phyloP scores from a whole-genome alignment of 768 basidiomycete species.

The Crassisporium funariophilum region DNA sequence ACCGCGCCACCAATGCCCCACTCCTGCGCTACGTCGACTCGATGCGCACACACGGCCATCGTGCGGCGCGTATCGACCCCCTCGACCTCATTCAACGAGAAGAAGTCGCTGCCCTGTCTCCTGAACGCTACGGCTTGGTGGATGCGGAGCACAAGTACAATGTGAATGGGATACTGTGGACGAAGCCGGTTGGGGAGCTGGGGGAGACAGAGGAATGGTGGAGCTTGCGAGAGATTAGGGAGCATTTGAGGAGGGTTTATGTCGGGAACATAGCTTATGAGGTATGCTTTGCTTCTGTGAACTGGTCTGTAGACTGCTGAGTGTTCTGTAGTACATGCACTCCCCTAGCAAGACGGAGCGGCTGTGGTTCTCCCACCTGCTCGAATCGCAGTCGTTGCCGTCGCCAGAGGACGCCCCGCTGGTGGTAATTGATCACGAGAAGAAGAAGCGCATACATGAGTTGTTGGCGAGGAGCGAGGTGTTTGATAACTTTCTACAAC shows the following conservation, averaged over 20 bases:
- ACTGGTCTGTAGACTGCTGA: too few species aligned
- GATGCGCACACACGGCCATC: conserved; percentile 81
- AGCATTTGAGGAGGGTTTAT: conserved; percentile 73
- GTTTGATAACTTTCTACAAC: conserved; percentile 82
- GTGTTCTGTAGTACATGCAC: conserved; percentile 68
- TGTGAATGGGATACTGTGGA: conserved; percentile 84
- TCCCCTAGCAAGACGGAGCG: conserved; percentile 84
- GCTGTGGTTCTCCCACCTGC: conserved; percentile 84
- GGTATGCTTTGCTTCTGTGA: too few species aligned
- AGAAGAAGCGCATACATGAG: conserved; percentile 61
- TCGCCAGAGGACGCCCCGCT: conserved; percentile 35
- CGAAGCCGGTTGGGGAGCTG: conserved; percentile 42
- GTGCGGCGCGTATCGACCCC: conserved; percentile 86
- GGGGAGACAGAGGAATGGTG: conserved; percentile 46
- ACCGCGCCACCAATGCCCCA: conserved; percentile 67
- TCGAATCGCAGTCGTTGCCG: conserved; percentile 63
- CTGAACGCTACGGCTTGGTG: conserved; percentile 72
- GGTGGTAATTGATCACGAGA: conserved; percentile 28
- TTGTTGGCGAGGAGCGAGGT: conserved; percentile 78
- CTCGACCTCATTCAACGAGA: conserved; percentile 86
- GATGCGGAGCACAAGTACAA: conserved; percentile 59
- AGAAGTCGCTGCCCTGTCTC: conserved; percentile 73
- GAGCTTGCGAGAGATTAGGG: conserved; percentile 70
- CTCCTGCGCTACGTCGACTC: conserved; percentile 89
- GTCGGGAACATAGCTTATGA: conserved; percentile 89